Base-by-base conservation (phyloP, 805 yeast genomes). In the Komagataella mondaviorum region DNA sequence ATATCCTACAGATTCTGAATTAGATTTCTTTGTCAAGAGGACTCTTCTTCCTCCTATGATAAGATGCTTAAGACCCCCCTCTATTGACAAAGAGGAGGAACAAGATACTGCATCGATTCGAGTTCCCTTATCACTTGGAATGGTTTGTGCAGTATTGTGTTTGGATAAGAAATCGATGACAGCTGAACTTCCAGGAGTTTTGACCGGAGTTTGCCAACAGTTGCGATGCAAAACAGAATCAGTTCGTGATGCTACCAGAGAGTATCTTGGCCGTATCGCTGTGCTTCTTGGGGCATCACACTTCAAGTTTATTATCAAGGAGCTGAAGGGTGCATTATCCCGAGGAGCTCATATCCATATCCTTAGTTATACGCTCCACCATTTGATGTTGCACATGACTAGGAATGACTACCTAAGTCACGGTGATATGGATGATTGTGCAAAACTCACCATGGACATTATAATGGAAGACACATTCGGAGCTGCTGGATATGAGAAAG, bases 401-500 rank as follows among this genome's bases (percentile, higher is more conserved):
- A 30, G 5, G 39, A 30, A 30, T 30, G 71, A 65, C 4, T 54
- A 57, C 4, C 64, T 87, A 46, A 53, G 60, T 0, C 85, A 78
- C 56, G 95, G 96, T 6, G 95, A 87, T 53, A 68, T 91, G 46
- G 93, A 89, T 63, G 82, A 78, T 12, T 64, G 71, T 49, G 77
- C 83, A 3, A 68, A 69, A 2, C 58, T 83, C 51, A 67, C 90
- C 10, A 81, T 83, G 57, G 81, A 78, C 20, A 71, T 88, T 14
- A 73, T 90, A 20, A 91, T 91, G 96, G 96, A 89, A 60, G 96
- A 91, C 60, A 76, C 81, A 3, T 90, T 93, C 65, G 99, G 99
- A 22, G 77, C 83, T 7, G 86, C 96, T 3, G 95, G 96, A 43
- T 85, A 84, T 61, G 98, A 93, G 60, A 91, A 93, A 63, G 98